Conservation (phyloP, 805 yeast genomes). For the Metschnikowia similis region DNA sequence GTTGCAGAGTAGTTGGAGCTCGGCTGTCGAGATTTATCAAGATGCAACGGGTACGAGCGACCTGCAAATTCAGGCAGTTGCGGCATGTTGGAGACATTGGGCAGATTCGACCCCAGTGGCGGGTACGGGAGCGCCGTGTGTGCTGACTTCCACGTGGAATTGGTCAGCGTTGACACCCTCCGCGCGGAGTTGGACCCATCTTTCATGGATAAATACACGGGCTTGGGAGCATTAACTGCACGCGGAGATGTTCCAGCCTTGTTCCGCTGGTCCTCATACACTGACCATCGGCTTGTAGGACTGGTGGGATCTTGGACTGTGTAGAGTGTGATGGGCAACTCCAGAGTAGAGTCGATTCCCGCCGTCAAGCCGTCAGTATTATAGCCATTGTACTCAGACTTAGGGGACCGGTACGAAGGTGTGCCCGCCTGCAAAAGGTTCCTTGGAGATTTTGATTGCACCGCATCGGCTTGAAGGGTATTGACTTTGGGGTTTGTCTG, state of each 20-base stretch:
- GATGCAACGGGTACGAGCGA: no score
- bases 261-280: conserved; percentile 3
- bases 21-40: no score
- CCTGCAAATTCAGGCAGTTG: background rate
- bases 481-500: no score
- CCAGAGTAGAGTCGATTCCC: conserved; percentile 23
- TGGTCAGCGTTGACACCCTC: conserved; percentile 4
- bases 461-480: no score
- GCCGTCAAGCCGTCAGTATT: conserved; percentile 21
- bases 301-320: conserved; percentile 24
- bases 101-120: background rate
- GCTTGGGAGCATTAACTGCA: background rate
- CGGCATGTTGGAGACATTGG: no score
- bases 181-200: conserved; percentile 10
- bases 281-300: conserved; percentile 6
- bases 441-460: no score
- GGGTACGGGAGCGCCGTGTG: background rate
- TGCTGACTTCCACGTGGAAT: background rate
- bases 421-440: no score
- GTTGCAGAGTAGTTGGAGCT: background rate
- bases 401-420: background rate
- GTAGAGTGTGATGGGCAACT: conserved; percentile 28
- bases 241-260: background rate
- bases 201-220: conserved; percentile 4
- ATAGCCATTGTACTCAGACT: background rate